These are phyloP conservation scores for Claviceps sp. DNA, from an alignment of 2,329 filamentous ascomycete genomes.

Conservation along the genomic window DNA sequence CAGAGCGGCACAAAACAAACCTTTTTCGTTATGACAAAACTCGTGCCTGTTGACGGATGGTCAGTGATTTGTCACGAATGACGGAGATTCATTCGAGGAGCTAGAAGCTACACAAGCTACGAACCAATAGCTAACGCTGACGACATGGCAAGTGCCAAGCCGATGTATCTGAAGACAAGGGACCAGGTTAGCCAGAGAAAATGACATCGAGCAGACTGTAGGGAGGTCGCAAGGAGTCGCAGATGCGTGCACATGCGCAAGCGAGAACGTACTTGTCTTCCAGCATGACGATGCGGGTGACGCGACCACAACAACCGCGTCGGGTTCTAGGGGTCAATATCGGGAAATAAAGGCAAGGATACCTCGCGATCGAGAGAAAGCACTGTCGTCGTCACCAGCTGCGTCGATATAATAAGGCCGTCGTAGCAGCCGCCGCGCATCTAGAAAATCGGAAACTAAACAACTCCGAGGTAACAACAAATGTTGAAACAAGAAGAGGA, in stretches of 20 bases:
- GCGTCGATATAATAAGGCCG: not conserved
- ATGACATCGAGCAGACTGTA: not conserved
- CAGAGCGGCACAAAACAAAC: constrained; percentile 26
- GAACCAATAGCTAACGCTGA: constrained; percentile 66
- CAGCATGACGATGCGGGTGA: constrained; percentile 15
- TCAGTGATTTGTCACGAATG: constrained; percentile 9
- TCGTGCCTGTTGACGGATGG: constrained; percentile 49
- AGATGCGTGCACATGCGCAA: not conserved
- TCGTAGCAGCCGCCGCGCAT: not conserved
- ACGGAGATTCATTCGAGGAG: too few species aligned
- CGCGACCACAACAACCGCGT: not conserved
- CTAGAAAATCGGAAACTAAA: not conserved
- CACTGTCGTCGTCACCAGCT: constrained; percentile 1
- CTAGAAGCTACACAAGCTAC: constrained; percentile 12
- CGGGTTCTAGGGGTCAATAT: not conserved
- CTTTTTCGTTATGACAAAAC: constrained; percentile 99
- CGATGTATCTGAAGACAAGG: constrained; percentile 50
- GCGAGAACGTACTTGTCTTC: constrained; percentile 24
- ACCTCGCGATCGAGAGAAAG: not conserved
- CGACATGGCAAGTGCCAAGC: constrained; percentile 59
- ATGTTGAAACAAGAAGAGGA: not conserved
- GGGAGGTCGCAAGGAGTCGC: not conserved
- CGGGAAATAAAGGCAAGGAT: not conserved
- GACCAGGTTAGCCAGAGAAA: not conserved
- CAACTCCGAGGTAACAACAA: not conserved